A percentile compares a stretch with the other conserved stretches of the same genome.
Conservation (phyloP, 768 basidiomycete species). For the Obba rivulosa region DNA sequence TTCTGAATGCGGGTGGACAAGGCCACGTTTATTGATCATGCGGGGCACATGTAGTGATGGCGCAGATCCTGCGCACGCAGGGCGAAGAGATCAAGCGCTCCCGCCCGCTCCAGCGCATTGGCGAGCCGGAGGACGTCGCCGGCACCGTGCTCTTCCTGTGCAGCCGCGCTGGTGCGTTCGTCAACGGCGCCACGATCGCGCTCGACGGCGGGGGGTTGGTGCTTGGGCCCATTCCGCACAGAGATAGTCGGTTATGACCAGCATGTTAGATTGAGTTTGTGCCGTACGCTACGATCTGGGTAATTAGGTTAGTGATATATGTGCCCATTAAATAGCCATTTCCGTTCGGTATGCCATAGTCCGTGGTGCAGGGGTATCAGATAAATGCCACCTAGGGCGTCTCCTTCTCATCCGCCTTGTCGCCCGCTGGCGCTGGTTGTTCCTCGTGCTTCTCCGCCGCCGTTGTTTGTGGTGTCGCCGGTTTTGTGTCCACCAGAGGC, state of each 20-base stretch:
- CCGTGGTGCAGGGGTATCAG: too few relatives aligned
- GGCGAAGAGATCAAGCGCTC: constrained; percentile 38
- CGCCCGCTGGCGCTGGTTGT: constrained; percentile 3
- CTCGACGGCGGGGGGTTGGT: constrained; percentile 58
- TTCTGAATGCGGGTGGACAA: background rate
- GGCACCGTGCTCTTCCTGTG: constrained; percentile 59
- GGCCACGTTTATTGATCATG: background rate
- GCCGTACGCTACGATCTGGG: too few relatives aligned
- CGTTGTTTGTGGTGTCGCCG: too few relatives aligned
- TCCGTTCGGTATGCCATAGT: too few relatives aligned
- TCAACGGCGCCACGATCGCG: constrained; percentile 59
- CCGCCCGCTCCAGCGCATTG: constrained; percentile 50
- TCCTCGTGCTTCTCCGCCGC: constrained; percentile 7
- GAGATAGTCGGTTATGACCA: too few relatives aligned
- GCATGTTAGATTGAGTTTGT: too few relatives aligned
- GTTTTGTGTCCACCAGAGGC: too few relatives aligned
- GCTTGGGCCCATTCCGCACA: constrained; percentile 16
- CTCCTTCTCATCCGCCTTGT: constrained; percentile 3
- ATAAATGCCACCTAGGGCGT: too few relatives aligned
- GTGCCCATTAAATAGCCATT: too few relatives aligned
- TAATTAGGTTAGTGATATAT: too few relatives aligned
- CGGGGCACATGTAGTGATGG: constrained; percentile 39
- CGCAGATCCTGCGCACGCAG: constrained; percentile 39
- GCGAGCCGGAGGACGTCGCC: constrained; percentile 58
- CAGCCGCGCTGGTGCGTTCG: constrained; percentile 53